Base-by-base conservation (phyloP, 2,329 filamentous ascomycete species). In the Helotiales sp. region DNA sequence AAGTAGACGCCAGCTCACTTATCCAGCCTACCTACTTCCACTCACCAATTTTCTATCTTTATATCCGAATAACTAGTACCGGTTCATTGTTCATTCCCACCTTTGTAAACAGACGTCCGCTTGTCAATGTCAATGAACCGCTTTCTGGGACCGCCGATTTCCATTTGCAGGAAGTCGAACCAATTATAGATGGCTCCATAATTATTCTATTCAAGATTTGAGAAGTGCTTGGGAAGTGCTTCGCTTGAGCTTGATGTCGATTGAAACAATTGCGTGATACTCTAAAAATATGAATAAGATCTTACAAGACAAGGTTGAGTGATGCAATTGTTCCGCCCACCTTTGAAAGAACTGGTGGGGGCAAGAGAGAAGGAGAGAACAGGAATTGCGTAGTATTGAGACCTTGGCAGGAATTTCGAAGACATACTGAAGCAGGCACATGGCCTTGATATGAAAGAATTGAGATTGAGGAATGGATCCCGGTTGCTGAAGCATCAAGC, bases 321-420 rank as follows among this genome's bases (percentile, higher is more conserved):
- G 57, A 47, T 60, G 57, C 57, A 60, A 47, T 60, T 45, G 34
- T 28, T 1, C 40, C 20, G 34, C 57, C 57, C 57, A 60, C 57
- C 45, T 60, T 60, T 45, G 57, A 26, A n/a, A 15, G 26, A 47
- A 15, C 22, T 20, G 57, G 45, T 52, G 17, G 11, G n/a, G 10
- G 24, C n/a, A n/a, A n/a, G n/a, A n/a, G 26, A 24, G 15, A 15
- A n/a, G 17, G 3, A 45, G 34, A 40, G 54, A 20, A 58, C 30
- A 37, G 10, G 34, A 20, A 58, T 40, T 11, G 40, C 40, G 17
- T n/a, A n/a, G n/a, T n/a, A n/a, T n/a, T n/a, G n/a, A n/a, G n/a
- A n/a, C n/a, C n/a, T n/a, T n/a, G n/a, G n/a, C n/a, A n/a, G n/a
- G n/a, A n/a, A n/a, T n/a, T n/a, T n/a, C n/a, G n/a, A n/a, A n/a